phyloP scores from a whole-genome alignment of 2,329 filamentous ascomycete species.

The Aspergillus sclerotialis region DNA sequence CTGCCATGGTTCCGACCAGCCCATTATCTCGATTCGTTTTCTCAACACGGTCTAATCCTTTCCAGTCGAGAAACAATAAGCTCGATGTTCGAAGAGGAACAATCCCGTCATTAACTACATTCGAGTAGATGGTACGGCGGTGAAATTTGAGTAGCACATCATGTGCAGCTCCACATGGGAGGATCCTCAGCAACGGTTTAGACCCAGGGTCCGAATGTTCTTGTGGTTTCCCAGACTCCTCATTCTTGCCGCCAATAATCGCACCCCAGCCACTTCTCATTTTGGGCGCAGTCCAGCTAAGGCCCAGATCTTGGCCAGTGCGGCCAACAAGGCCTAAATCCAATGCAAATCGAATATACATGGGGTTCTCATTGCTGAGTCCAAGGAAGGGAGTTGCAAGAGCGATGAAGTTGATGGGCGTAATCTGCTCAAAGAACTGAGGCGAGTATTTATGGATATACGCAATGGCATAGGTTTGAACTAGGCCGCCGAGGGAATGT shows the following conservation, averaged over 20 bases:
- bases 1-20: slow-evolving; percentile 83
- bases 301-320: slow-evolving; percentile 86
- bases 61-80: slow-evolving; percentile 94
- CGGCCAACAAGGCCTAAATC: slow-evolving; percentile 95
- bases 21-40: slow-evolving; percentile 91
- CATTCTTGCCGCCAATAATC: slow-evolving; percentile 70
- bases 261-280: slow-evolving; percentile 82
- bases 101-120: slow-evolving; percentile 96
- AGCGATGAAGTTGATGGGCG: slow-evolving; percentile 83
- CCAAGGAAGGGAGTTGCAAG: slow-evolving; percentile 84
- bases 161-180: slow-evolving; percentile 88
- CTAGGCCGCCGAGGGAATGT: slow-evolving; percentile 81
- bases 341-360: slow-evolving; percentile 94
- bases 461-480: slow-evolving; percentile 90
- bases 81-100: slow-evolving; percentile 93
- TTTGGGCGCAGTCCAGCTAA: slow-evolving; percentile 88
- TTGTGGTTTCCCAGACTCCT: slow-evolving; percentile 44
- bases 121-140: slow-evolving; percentile 89
- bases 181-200: slow-evolving; percentile 79
- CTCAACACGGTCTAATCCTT: slow-evolving; percentile 83
- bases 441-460: slow-evolving; percentile 97
- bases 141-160: slow-evolving; percentile 78
- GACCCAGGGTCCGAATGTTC: slow-evolving; percentile 64
- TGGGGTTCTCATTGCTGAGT: slow-evolving; percentile 91
- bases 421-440: slow-evolving; percentile 77